A percentile compares a stretch with the other conserved stretches of the same genome.
Evolutionary conservation across 129 eudicot genomes (phyloP).

Genomic region (Sambucus nigra): DNA sequence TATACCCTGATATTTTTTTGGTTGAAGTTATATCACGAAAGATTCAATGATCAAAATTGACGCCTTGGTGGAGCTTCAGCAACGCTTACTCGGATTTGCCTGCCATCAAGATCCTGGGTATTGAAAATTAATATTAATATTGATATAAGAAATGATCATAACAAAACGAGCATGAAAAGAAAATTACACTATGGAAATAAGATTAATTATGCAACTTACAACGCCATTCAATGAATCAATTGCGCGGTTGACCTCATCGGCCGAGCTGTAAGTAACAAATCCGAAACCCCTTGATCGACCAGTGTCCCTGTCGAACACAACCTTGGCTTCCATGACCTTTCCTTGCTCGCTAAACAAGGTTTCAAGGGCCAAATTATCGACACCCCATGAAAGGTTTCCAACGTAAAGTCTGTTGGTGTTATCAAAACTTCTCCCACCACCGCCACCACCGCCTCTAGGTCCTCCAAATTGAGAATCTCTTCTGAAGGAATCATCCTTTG

Average conservation of each 20-base stretch:
- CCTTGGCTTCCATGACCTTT: constrained; percentile 75
- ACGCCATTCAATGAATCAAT: constrained; percentile 64
- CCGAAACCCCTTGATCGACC: constrained; percentile 97
- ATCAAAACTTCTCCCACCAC: constrained; percentile 44
- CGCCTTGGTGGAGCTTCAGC: constrained; percentile 80
- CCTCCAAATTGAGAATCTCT: background rate
- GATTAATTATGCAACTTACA: constrained; percentile 32
- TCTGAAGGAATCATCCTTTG: constrained; percentile 36
- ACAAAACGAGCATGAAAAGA: too few relatives aligned
- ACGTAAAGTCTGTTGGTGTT: constrained; percentile 65
- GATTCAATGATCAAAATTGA: constrained; percentile 25
- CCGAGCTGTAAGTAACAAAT: constrained; percentile 67
- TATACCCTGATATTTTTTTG: background rate
- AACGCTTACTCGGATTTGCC: constrained; percentile 71
- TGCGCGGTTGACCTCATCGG: constrained; percentile 80
- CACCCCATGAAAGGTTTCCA: constrained; percentile 90
- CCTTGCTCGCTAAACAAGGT: constrained; percentile 76
- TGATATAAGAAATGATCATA: too few relatives aligned
- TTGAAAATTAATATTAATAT: background rate
- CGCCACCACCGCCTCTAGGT: constrained; percentile 24
- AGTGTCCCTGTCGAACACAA: constrained; percentile 84
- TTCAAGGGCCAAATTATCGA: constrained; percentile 69
- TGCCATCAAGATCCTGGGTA: constrained; percentile 75
- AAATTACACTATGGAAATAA: background rate
- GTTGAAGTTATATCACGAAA: constrained; percentile 1